Evolutionary conservation across 441 rosid genomes (phyloP).

Genomic region (Pelargonium fulgidum): DNA sequence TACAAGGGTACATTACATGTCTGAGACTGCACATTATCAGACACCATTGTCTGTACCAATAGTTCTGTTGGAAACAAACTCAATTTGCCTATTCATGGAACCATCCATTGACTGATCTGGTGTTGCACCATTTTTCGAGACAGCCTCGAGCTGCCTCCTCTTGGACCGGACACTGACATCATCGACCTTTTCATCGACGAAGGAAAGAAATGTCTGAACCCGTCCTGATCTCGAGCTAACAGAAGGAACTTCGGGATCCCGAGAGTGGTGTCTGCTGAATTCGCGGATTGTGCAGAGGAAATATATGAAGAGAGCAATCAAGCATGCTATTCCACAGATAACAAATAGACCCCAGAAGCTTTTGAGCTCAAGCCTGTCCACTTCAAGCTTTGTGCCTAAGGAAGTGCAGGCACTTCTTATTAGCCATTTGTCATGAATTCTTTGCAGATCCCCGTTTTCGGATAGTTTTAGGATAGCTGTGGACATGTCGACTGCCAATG

Average conservation of each 20-base stretch:
- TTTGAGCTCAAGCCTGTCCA: constrained; percentile 56
- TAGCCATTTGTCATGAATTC: constrained; percentile 88
- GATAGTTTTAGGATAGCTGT: constrained; percentile 67
- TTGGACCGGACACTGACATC: constrained; percentile 36
- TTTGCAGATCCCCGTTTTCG: constrained; percentile 71
- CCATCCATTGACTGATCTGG: neutral
- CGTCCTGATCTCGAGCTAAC: constrained; percentile 29
- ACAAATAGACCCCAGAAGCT: constrained; percentile 77
- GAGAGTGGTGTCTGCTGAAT: constrained; percentile 24
- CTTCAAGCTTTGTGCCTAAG: constrained; percentile 52
- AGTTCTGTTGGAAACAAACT: neutral
- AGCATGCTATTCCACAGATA: constrained; percentile 55
- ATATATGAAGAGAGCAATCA: constrained; percentile 50
- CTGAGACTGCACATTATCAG: no score
- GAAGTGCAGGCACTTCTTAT: constrained; percentile 62
- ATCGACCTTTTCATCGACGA: constrained; percentile 58
- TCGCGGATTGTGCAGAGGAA: neutral
- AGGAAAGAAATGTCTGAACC: constrained; percentile 59
- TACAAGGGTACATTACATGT: no score
- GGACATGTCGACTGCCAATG: constrained; percentile 74
- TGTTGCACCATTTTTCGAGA: neutral
- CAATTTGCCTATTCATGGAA: neutral
- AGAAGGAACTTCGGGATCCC: constrained; percentile 29
- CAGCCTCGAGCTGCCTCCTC: constrained; percentile 47
- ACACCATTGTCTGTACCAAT: neutral